These are phyloP conservation scores for Paramyrothecium sp. DNA, from an alignment of 2,329 filamentous ascomycete species.

Conservation along the genomic window DNA sequence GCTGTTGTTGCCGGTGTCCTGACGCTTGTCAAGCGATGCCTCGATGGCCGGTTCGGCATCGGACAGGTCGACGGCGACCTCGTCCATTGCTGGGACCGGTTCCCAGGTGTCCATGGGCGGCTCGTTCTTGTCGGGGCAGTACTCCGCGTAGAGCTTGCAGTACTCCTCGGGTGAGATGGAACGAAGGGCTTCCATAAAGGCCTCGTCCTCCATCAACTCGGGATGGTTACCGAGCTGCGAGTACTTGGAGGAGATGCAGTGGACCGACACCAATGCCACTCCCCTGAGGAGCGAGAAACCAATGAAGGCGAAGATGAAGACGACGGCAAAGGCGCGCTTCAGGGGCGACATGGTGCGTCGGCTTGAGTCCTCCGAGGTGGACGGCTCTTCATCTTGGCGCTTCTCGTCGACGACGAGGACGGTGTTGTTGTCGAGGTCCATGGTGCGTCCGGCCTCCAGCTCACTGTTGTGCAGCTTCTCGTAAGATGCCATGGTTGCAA, in stretches of 20 bases:
- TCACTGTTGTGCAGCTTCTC: not conserved
- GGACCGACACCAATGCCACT: not conserved
- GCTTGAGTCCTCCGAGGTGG: not conserved
- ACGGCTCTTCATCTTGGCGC: not conserved
- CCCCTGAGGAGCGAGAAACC: not conserved
- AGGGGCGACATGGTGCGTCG: not conserved
- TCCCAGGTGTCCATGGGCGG: too few relatives aligned
- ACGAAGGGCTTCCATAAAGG: not conserved
- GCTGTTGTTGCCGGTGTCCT: not conserved
- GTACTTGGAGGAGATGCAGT: not conserved
- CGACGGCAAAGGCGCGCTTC: not conserved
- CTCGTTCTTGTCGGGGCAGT: not conserved
- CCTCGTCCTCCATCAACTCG: not conserved
- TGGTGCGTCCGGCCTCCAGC: not conserved
- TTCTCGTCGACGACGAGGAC: not conserved
- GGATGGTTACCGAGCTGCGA: not conserved
- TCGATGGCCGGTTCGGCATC: not conserved
- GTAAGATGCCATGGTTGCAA: not conserved
- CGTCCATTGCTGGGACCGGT: too few relatives aligned
- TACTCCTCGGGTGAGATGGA: not conserved
- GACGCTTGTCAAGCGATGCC: not conserved
- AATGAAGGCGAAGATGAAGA: not conserved
- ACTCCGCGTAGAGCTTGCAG: not conserved
- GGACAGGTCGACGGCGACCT: not conserved
- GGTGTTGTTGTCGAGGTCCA: not conserved